phyloP scores from a whole-genome alignment of 78 protist species.

The Isochrysis galbana region DNA sequence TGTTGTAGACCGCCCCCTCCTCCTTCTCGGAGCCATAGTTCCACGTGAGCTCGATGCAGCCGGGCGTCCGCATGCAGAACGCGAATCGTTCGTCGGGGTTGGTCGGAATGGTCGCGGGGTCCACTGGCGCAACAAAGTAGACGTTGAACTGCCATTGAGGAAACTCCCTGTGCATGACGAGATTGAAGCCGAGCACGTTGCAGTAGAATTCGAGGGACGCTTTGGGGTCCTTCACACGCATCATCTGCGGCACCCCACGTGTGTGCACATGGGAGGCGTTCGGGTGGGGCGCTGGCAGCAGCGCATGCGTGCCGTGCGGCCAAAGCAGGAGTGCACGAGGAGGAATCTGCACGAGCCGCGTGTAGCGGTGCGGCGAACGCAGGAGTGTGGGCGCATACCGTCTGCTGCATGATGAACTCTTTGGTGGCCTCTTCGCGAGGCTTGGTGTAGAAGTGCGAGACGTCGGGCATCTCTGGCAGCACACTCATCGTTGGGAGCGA shows the following conservation, averaged over 20 bases:
- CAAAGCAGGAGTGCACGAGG: background rate
- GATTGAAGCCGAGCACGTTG: slow-evolving; percentile 2
- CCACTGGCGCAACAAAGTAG: slow-evolving; percentile 13
- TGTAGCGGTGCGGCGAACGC: no score
- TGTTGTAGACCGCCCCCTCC: background rate
- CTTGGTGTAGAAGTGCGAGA: background rate
- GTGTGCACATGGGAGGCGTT: no score
- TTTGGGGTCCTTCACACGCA: background rate
- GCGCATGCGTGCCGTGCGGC: background rate
- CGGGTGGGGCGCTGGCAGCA: background rate
- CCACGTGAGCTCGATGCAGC: slow-evolving; percentile 35
- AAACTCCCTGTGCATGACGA: background rate
- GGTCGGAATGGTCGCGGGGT: background rate
- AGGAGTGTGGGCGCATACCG: no score
- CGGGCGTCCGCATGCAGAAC: slow-evolving; percentile 30
- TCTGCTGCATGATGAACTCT: slow-evolving; percentile 22
- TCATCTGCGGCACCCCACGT: background rate
- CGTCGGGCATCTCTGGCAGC: no score
- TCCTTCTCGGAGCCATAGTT: slow-evolving; percentile 17
- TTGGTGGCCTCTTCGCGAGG: background rate
- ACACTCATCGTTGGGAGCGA: no score
- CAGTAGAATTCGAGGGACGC: background rate
- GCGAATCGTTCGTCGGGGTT: background rate
- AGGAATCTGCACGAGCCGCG: background rate
- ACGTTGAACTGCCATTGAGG: background rate